phyloP scores from a whole-genome alignment of 768 basidiomycete species.

The Tricholoma matsutake region DNA sequence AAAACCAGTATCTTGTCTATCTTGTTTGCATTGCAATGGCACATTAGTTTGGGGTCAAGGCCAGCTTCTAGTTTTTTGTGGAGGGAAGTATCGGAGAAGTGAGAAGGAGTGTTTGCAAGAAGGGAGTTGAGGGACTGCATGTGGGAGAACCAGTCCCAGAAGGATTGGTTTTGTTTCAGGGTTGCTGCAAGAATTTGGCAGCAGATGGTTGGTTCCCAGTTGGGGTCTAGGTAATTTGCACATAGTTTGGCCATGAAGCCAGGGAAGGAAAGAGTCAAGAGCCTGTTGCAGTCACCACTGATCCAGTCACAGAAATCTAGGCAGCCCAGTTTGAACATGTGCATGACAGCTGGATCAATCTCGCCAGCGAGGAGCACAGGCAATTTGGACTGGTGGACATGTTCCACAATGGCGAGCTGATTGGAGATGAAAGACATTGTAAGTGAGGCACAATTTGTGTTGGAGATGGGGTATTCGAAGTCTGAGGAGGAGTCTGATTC shows the following conservation, averaged over 20 bases:
- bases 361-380: neutral
- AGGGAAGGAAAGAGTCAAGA: conserved; percentile 1
- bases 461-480: no score
- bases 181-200: neutral
- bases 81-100: no score
- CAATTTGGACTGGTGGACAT: neutral
- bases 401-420: no score
- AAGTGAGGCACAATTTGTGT: neutral
- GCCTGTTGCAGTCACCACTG: neutral
- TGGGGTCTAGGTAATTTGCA: conserved; percentile 8
- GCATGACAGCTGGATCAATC: neutral
- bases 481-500: no score
- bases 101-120: no score
- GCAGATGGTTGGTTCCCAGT: conserved; percentile 15
- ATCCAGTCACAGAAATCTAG: conserved; percentile 9
- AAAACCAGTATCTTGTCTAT: no score
- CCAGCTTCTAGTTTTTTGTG: neutral
- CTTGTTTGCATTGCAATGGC: no score
- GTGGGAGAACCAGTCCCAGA: no score
- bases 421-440: no score
- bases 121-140: no score
- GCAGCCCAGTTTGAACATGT: conserved; percentile 2
- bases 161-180: neutral
- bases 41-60: neutral
- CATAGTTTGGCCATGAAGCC: conserved; percentile 12